A percentile compares a stretch with the other conserved stretches of the same genome.
These are phyloP conservation scores for Nicotiana obtusifolia DNA, from an alignment of 257 asterid species.

Conservation along the genomic window DNA sequence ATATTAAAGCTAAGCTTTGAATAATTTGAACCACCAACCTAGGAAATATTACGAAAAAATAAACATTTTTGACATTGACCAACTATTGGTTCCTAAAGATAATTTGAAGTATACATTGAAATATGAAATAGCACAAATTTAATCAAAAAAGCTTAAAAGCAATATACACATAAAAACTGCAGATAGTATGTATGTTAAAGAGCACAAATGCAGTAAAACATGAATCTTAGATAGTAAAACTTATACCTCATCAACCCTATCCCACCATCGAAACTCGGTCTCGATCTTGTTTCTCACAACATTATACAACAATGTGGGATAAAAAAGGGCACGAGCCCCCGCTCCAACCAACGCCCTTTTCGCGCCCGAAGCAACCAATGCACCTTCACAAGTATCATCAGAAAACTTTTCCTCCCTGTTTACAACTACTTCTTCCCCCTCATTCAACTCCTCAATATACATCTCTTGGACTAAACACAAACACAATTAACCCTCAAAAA, in stretches of 20 bases:
- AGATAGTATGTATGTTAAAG: not conserved
- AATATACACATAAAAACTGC: not conserved
- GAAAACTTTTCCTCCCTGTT: constrained; percentile 31
- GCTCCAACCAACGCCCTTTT: constrained; percentile 85
- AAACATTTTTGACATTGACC: not conserved
- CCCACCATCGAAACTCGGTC: constrained; percentile 97
- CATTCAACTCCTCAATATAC: constrained; percentile 64
- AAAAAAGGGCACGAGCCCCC: constrained; percentile 93
- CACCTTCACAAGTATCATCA: constrained; percentile 33
- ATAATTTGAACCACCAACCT: not conserved
- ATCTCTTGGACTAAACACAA: constrained; percentile 17
- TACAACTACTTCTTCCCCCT: constrained; percentile 53
- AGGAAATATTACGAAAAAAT: not conserved
- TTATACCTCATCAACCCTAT: constrained; percentile 82
- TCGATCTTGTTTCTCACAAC: constrained; percentile 82
- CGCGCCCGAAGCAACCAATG: constrained; percentile 50
- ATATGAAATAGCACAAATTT: not conserved
- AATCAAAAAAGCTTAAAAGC: not conserved
- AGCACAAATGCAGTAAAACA: not conserved
- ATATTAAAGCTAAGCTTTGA: not conserved
- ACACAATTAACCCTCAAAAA: constrained; percentile 10
- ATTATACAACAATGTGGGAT: constrained; percentile 86
- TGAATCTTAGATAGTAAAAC: not conserved
- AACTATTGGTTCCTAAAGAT: not conserved
- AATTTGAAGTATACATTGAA: not conserved